These are phyloP conservation scores for Lentinus brumalis DNA, from an alignment of 768 basidiomycete species.

Conservation along the genomic window DNA sequence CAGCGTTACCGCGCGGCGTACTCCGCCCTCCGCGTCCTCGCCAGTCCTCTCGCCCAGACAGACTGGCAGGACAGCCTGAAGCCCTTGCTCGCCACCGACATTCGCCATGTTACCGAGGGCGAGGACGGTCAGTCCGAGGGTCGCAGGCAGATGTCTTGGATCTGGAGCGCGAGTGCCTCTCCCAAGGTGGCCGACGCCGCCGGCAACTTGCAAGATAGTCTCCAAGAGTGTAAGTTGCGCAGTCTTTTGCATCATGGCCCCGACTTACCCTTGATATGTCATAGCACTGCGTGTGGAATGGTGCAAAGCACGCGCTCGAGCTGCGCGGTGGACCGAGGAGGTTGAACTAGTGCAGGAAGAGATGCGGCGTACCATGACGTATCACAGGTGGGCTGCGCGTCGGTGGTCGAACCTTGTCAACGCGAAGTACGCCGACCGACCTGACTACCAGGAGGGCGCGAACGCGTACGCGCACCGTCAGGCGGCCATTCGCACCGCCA, in stretches of 20 bases:
- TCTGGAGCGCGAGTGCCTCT: constrained; percentile 2
- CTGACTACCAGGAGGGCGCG: background rate
- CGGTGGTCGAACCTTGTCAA: background rate
- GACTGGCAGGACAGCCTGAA: constrained; percentile 5
- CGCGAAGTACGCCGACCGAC: background rate
- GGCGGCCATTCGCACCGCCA: background rate
- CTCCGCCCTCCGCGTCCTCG: background rate
- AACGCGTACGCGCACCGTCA: background rate
- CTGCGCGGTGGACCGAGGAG: constrained; percentile 21
- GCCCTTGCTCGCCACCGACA: constrained; percentile 4
- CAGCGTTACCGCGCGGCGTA: constrained; percentile 6
- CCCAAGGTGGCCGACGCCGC: background rate
- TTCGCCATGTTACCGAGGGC: constrained; percentile 5
- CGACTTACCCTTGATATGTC: too few relatives aligned
- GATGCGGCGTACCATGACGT: constrained; percentile 13
- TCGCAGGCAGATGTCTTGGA: constrained; percentile 18
- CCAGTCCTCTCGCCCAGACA: background rate
- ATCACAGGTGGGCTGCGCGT: background rate
- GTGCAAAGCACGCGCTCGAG: constrained; percentile 13
- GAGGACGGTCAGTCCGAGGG: constrained; percentile 8
- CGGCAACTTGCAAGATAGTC: background rate
- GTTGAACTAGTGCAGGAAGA: constrained; percentile 20
- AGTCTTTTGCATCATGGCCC: too few relatives aligned
- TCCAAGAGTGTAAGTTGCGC: background rate
- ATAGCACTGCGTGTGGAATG: constrained; percentile 15